These are phyloP conservation scores for Mycena chlorophos DNA, from an alignment of 768 basidiomycete genomes.

Conservation along the genomic window DNA sequence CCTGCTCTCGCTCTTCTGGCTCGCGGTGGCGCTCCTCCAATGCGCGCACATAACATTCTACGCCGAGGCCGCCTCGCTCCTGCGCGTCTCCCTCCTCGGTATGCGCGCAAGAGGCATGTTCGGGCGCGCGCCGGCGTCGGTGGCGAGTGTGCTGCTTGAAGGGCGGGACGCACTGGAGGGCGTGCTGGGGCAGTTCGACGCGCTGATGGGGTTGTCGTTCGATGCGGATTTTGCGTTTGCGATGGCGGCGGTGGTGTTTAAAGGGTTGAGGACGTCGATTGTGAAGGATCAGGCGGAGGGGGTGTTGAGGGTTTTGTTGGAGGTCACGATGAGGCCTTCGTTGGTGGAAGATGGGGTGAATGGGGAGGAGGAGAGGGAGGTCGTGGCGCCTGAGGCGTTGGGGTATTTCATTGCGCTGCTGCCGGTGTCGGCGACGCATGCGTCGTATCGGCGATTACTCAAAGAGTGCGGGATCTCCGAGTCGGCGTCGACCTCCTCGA, in stretches of 20 bases:
- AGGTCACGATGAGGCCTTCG: constrained; percentile 54
- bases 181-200: constrained; percentile 69
- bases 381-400: constrained; percentile 60
- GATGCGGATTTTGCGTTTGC: constrained; percentile 79
- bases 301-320: constrained; percentile 62
- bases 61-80: constrained; percentile 64
- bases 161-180: constrained; percentile 66
- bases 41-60: constrained; percentile 72
- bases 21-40: constrained; percentile 81
- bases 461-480: constrained; percentile 61
- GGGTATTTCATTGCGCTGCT: constrained; percentile 82
- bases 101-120: constrained; percentile 65
- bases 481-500: constrained; percentile 31
- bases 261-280: constrained; percentile 72
- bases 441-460: constrained; percentile 60
- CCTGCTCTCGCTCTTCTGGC: constrained; percentile 78
- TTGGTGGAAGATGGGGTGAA: constrained; percentile 33
- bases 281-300: constrained; percentile 62
- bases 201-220: constrained; percentile 73
- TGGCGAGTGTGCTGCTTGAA: constrained; percentile 61
- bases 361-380: constrained; percentile 42
- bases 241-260: constrained; percentile 80
- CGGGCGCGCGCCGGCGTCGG: constrained; percentile 47
- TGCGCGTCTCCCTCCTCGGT: constrained; percentile 63
- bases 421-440: constrained; percentile 60